Evolutionary conservation across 1,284 basidiomycete species (phyloP), one percentile per base, ranked within the genome.

Genomic region (Sporisorium sorghi): DNA sequence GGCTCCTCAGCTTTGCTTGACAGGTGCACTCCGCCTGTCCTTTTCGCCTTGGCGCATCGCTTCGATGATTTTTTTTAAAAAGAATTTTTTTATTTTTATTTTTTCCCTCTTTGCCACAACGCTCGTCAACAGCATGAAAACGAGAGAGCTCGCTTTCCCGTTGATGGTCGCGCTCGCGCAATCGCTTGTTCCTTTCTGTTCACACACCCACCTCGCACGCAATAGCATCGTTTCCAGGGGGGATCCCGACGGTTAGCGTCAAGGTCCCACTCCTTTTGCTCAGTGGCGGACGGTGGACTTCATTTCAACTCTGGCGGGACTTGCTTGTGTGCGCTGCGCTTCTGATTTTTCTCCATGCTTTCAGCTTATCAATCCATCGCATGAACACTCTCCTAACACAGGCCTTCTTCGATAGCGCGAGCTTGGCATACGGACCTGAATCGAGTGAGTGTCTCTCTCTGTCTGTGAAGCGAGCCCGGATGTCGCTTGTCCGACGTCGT

Each of bases 1-100:
- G n/a, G 17, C 39, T n/a, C n/a, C n/a, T n/a, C 17, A 40, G 40
- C 14, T 24, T 19, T 30, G n/a, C n/a, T 28, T 56, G 53, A 56
- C 53, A 56, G 53, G 23, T 47, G 53, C 53, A 56, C 53, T 56
- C 53, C 53, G 53, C 53, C 53, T 26, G 53, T 55, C 26, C n/a
- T 10, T 14, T 15, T 52, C 39, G 26, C 51, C n/a, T 43, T 42
- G 24, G 37, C 24, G 37, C 17, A 21, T 26, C 17, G 9, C 19
- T 48, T 44, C 44, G 44, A 12, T 46, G 26, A 17, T 30, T 26
- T 15, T n/a, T 11, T 26, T 39, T 21, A n/a, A n/a, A n/a, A n/a
- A n/a, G n/a, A n/a, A n/a, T n/a, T n/a, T n/a, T n/a, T 11, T 44
- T 6, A 47, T 32, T 32, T 32, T 47, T 47, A 28, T 32, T 32